Evolutionary conservation across 345 rosid species (phyloP), one percentile per base, ranked within the genome.

Genomic region (Sonneratia caseolaris): DNA sequence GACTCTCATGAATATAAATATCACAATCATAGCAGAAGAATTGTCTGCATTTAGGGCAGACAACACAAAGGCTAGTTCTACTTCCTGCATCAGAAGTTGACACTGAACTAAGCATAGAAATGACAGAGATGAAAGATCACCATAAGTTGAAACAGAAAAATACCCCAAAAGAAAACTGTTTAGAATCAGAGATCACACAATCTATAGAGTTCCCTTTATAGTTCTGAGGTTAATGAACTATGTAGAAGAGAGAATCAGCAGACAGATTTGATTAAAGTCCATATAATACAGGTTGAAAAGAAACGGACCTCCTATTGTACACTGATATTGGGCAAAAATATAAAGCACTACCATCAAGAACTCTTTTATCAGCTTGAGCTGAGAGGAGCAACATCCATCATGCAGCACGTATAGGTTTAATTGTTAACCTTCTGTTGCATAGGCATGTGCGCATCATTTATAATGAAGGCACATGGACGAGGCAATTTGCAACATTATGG

Each of bases 21-120:
- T 92, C 99, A 56, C 98, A 94, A 59, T 94, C 97, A 55, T 91
- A 83, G 81, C 97, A 94, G 80, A 94, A 92, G 76, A 53, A 77
- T 32, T 84, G 82, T 66, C 85, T 81, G 84, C 97, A 94, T 66
- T 84, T 94, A 9, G 86, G 84, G 66, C 99, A 94, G 40, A 78
- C 68, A 71, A 88, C 93, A 18, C 78, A 79, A 36, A 84, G 77
- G n/a, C 80, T 76, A 5, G 74, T 75, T 76, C 85, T 93, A 69
- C 75, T 89, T 74, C 96, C 97, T 91, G 84, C 71, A 73, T 65
- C 37, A 59, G 37, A 71, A 75, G 61, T 21, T 4, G 45, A 9
- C 10, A 42, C 10, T 42, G 5, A 42, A 42, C 51, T 67, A 5
- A 53, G 59, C 59, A 53, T 18, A 18, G 51, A 47, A 47, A 18